Evolutionary conservation across 2,329 filamentous ascomycete genomes (phyloP), one percentile per base, ranked within the genome.

Genomic region (Penicillium sp.): DNA sequence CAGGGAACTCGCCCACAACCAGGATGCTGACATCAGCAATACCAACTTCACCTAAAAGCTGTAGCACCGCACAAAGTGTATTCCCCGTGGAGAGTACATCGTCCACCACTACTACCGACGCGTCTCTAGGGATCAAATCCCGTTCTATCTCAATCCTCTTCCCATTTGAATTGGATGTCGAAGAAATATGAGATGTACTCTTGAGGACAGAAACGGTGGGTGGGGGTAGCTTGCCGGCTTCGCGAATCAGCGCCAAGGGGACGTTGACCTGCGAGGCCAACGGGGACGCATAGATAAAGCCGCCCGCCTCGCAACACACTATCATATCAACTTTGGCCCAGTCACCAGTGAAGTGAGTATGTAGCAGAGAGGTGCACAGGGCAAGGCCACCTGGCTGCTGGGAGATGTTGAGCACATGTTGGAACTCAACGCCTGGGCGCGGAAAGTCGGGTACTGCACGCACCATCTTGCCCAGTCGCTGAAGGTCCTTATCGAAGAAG

Each of bases 201-300:
- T 81, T 87, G 40, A 8, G 10, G 25, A 79, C 76, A 7, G 80
- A 83, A 34, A 84, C 10, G 0, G 73, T 82, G 0, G 84, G 84
- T 8, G 81, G 81, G 0, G 85, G 84, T 0, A 87, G 79, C 69
- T 87, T 88, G 27, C 81, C 81, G 10, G 77, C 78, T 65, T 82
- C 73, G 39, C 85, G 82, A 55, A 87, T 78, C 43, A 84, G 66
- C 7, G 72, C 75, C 58, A 87, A 64, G 2, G 77, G 81, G 10
- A 79, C 34, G 39, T 72, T 55, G 45, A 82, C 64, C 2, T 48
- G 66, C 15, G 38, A 38, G 4, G 82, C 79, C 59, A 87, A 70
- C 2, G 80, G 68, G 10, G 84, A 75, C 1, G 83, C 84, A 71
- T 71, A 86, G 55, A 85, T 55, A 57, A 81, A 81, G 23, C 84